These are phyloP conservation scores for Paracamarosporium sp. DNA, from an alignment of 2,329 filamentous ascomycete species.

Conservation along the genomic window DNA sequence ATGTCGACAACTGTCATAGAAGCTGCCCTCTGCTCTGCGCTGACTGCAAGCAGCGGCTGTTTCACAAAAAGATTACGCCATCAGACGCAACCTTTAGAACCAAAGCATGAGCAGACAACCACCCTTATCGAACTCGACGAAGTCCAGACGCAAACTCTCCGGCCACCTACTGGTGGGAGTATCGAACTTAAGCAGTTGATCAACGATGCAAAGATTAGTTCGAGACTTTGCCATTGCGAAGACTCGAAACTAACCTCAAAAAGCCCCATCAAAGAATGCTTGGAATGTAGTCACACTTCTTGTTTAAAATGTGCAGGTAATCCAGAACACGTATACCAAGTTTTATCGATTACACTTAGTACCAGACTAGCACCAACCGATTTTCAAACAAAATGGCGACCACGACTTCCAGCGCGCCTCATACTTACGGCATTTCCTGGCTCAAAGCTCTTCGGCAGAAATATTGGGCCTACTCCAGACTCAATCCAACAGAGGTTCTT, in stretches of 20 bases:
- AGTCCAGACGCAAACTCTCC: background rate
- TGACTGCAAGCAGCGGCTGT: constrained; percentile 47
- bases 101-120: too few species aligned
- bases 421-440: too few species aligned
- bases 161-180: background rate
- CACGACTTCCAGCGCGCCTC: constrained; percentile 27
- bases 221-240: constrained; percentile 63
- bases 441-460: background rate
- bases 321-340: constrained; percentile 56
- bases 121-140: background rate
- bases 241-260: constrained; percentile 49
- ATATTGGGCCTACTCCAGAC: too few species aligned
- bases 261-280: constrained; percentile 55
- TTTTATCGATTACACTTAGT: background rate
- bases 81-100: too few species aligned
- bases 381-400: constrained; percentile 54
- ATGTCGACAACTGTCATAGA: constrained; percentile 4
- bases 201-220: constrained; percentile 41
- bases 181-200: constrained; percentile 9
- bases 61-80: too few species aligned
- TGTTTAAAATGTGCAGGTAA: constrained; percentile 63
- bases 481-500: too few species aligned
- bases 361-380: constrained; percentile 47
- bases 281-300: constrained; percentile 60
- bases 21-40: constrained; percentile 63